Base-by-base conservation (phyloP, 2,329 filamentous ascomycete species). In the Colletotrichum tabaci region DNA sequence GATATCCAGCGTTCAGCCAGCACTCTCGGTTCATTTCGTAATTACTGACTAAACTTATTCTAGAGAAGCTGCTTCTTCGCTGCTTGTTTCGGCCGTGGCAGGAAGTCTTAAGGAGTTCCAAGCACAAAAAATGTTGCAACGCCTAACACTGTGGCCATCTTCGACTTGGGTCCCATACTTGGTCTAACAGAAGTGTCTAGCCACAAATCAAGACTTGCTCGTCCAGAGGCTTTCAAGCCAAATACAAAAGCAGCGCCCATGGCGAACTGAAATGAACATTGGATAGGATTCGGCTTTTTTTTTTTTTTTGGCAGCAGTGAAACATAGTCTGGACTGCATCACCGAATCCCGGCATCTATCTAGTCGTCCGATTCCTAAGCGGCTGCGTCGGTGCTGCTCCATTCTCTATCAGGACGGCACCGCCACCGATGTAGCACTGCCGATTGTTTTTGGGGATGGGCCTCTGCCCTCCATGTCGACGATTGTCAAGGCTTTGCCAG, bases 101-200 rank as follows among this genome's bases (percentile, higher is more conserved):
- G 40, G 42, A 9, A 60, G 49, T 18, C 47, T 72, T 18, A 23
- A 42, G n/a, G 40, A 72, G 5, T 72, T 64, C n/a, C 38, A 23
- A 0, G 40, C 47, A 6, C 53, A 8, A 15, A 55, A n/a, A 66
- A 53, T 5, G 58, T 44, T 12, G 26, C 87, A 0, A 79, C 79
- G 4, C 81, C 82, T 1, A 84, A 88, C 55, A 83, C 86, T 71
- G 80, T 88, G 2, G 86, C 85, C 0, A 81, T 89, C 13, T 86
- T 86, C 76, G 81, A 88, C 23, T 78, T 87, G 1, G 85, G 86
- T 65, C 79, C 82, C 49, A 80, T 80, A 9, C 77, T 84, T 56
- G 83, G 82, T 5, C 82, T 82, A 6, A 74, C 84, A 13, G 73
- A 84, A 23, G 81, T 18, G 7, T 6, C 12, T 4, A 35, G 10